Base-by-base conservation (phyloP, 306 rosid species). In the Sesbania bispinosa region DNA sequence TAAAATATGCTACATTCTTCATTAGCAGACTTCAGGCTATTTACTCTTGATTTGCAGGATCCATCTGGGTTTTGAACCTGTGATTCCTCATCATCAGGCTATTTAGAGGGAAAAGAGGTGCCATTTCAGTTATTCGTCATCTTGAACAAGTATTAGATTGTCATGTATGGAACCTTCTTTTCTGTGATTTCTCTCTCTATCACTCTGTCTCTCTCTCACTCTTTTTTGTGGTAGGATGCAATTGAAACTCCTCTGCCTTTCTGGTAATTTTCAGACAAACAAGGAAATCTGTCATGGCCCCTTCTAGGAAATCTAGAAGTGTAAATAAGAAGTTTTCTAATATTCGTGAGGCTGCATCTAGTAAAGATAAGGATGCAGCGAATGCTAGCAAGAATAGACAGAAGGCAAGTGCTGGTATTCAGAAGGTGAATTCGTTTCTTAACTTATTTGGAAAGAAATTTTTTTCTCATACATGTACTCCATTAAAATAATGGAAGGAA, bases 241-340 rank as follows among this genome's bases (percentile, higher is more conserved):
- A 61, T 39, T 52, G 65, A 78, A 15, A 53, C 65, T 80, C 79
- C 50, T 47, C 39, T 76, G 77, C 57, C 76, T 71, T 62, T 59
- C 73, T 79, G 73, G 45, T 59, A 13, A 27, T 72, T 85, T 85
- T 59, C 86, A 77, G 93, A 67, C 67, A 57, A 75, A 63, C 62
- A 69, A 73, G 81, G 73, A 77, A 81, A 77, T 73, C 78, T 38
- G 55, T 62, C 73, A 90, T 94, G 98, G 87, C 92, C 63, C 96
- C 98, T 42, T 75, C 94, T 26, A 86, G 87, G 80, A 94, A 87
- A 80, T 85, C 97, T 23, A 84, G 71, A 78, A 82, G 88, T 82
- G 95, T 83, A 78, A 89, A 83, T 46, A 94, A 86, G 89, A 86
- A 82, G 30, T 80, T 78, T 82, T 69, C 92, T 74, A 71, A 76